Percentiles rank a stretch among this genome's conserved stretches.
Evolutionary conservation across 805 yeast genomes (phyloP).

Genomic region (Metschnikowia rubicola): DNA sequence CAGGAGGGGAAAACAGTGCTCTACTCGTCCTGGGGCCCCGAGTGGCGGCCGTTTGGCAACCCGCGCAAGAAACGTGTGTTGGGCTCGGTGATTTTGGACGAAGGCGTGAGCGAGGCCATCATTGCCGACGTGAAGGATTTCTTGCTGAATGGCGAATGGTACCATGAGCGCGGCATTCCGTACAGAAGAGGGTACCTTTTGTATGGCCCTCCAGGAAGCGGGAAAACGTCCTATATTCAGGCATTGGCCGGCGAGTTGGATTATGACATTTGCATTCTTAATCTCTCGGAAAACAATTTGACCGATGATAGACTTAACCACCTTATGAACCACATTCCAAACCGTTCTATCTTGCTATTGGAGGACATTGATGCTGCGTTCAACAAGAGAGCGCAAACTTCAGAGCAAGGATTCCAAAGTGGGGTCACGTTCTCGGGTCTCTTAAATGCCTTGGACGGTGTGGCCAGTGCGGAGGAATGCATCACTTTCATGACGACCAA

Average conservation of each 20-base stretch:
- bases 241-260: constrained; percentile 96
- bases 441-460: constrained; percentile 93
- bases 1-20: constrained; percentile 93
- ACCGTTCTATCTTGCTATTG: constrained; percentile 73
- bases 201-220: constrained; percentile 97
- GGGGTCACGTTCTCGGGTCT: constrained; percentile 96
- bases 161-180: constrained; percentile 94
- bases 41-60: constrained; percentile 97
- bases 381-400: constrained; percentile 69
- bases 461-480: constrained; percentile 95
- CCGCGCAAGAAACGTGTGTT: constrained; percentile 84
- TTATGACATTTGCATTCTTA: constrained; percentile 90
- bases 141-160: constrained; percentile 80
- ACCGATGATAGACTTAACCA: constrained; percentile 95
- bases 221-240: constrained; percentile 93
- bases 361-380: constrained; percentile 98
- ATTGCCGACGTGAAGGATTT: constrained; percentile 77
- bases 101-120: constrained; percentile 64
- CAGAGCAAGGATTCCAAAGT: constrained; percentile 73
- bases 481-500: constrained; percentile 97
- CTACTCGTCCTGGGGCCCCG: constrained; percentile 95
- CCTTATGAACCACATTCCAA: constrained; percentile 93
- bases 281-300: constrained; percentile 82
- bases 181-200: constrained; percentile 90
- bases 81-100: constrained; percentile 82